Percentiles rank a stretch among this genome's conserved stretches.
Evolutionary conservation across 768 basidiomycete species (phyloP).

Genomic region (Kwoniella sp.): DNA sequence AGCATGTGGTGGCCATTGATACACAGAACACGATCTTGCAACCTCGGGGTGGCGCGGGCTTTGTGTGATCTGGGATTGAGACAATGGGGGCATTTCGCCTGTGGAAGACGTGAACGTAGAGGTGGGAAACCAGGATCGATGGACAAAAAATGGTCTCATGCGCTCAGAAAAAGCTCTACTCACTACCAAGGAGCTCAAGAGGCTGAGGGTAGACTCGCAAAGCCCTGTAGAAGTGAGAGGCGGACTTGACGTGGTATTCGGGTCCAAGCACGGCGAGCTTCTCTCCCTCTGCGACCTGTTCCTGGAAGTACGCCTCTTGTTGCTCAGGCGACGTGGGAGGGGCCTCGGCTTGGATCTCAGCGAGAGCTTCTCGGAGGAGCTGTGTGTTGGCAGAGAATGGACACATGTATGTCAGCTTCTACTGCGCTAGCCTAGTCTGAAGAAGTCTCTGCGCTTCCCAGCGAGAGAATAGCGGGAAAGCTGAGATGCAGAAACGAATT

Average conservation of each 20-base stretch:
- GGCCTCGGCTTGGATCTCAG: conserved; percentile 66
- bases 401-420: no score
- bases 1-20: not conserved
- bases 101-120: no score
- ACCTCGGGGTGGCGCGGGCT: no score
- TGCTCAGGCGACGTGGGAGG: conserved; percentile 70
- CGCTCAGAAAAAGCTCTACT: conserved; percentile 25
- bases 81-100: no score
- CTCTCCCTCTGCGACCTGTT: conserved; percentile 84
- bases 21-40: no score
- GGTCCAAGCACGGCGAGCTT: conserved; percentile 72
- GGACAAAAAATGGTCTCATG: no score
- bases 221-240: conserved; percentile 88
- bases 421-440: no score
- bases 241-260: conserved; percentile 73
- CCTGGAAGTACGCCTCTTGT: conserved; percentile 88
- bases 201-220: conserved; percentile 93
- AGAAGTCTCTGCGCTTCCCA: not conserved
- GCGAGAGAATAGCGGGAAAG: not conserved
- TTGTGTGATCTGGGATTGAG: no score
- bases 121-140: no score
- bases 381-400: conserved; percentile 8
- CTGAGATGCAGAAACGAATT: conserved; percentile 1
- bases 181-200: conserved; percentile 82
- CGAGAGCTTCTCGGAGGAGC: conserved; percentile 36